Evolutionary conservation across 108 stramenopile species (phyloP), one percentile per base, ranked within the genome.

Genomic region (Pseudonitzschia delicatissima): DNA sequence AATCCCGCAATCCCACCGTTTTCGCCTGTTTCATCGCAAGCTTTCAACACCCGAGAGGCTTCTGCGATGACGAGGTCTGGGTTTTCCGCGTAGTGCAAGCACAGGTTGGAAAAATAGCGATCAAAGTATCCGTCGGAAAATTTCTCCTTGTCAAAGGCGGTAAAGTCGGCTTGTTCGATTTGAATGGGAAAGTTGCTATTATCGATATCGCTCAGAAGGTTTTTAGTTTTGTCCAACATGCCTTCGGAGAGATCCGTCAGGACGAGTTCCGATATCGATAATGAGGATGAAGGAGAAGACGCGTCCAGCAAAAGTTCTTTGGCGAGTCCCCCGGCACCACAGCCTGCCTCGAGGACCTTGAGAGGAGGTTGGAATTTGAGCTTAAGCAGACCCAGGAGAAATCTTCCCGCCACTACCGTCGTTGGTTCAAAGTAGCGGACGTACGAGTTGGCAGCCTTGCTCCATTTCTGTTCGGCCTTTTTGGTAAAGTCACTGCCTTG

Each of bases 221-320:
- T 28, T 28, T 26, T 31, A 2, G 55, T 28, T 28, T 26, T 21
- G 18, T 57, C 55, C 55, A 57, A 26, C 55, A 57, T 57, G 2
- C 55, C 55, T 26, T 57, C 55, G 11, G 55, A 57, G 13, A 57
- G 55, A 32, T 57, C 55, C 33, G 55, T 57, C 13, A 57, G 55
- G 29, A 57, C 33, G 5, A 57, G 33, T 28, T 48, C 47, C 13
- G 20, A 23, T 5, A 48, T 7, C 20, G 47, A 48, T 1, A 48
- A 23, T 2, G 47, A 21, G 4, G 47, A 48, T 1, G 9, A 5
- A 2, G 47, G 21, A 2, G 47, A 13, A 2, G 20, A 18, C 2
- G 47, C 47, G 20, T 48, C 47, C 47, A 48, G 47, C 4, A 48
- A 7, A 7, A 48, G 47, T 7, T 48, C 47, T 23, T 23, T 9